A percentile compares a stretch with the other conserved stretches of the same genome.
phyloP scores from a whole-genome alignment of 306 rosid genomes.

The Cucumis melo region DNA sequence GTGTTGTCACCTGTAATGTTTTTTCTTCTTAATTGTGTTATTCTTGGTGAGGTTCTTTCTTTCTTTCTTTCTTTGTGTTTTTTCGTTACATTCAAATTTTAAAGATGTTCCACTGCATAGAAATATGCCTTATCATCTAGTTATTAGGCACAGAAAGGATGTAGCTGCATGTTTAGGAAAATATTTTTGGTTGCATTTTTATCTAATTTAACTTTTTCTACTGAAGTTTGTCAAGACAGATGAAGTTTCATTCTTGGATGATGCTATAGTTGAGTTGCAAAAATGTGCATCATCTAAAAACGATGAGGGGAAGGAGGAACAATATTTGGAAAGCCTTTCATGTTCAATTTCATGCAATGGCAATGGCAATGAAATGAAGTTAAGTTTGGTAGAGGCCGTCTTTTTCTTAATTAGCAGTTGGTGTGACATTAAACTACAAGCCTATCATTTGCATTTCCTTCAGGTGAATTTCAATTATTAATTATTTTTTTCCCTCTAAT shows the following conservation, averaged over 20 bases:
- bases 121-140: neutral
- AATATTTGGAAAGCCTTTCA: constrained; percentile 20
- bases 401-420: constrained; percentile 35
- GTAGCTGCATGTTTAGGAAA: neutral
- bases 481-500: neutral
- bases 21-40: neutral
- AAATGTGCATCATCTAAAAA: constrained; percentile 20
- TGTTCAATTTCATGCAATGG: constrained; percentile 21
- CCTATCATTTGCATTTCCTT: constrained; percentile 39
- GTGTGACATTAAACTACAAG: constrained; percentile 35
- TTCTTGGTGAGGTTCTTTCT: neutral
- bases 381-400: constrained; percentile 29
- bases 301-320: constrained; percentile 16
- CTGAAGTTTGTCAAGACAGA: constrained; percentile 35
- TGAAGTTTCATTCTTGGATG: constrained; percentile 29
- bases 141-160: neutral
- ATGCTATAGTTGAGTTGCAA: constrained; percentile 29
- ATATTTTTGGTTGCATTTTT: neutral
- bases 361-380: constrained; percentile 20
- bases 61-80: neutral
- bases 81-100: neutral
- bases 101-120: neutral
- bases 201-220: constrained; percentile 11
- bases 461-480: constrained; percentile 23
- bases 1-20: neutral